Percentiles rank a stretch among this genome's conserved stretches.
Evolutionary conservation across 225 moss, liverwort and hornwort species (phyloP).

Genomic region (Marchantia polymorpha): DNA sequence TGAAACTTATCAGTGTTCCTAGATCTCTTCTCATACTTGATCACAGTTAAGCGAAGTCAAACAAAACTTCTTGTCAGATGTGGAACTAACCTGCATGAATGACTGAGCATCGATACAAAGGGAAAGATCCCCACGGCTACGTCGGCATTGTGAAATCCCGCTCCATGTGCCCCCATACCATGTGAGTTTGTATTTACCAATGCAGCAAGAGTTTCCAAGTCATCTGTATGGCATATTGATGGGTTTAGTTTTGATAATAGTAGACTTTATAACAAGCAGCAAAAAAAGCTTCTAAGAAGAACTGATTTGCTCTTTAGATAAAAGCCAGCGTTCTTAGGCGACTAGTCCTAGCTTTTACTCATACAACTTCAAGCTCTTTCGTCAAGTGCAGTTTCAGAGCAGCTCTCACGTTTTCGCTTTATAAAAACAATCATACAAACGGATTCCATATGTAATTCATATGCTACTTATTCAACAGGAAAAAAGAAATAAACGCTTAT

Average conservation of each 20-base stretch:
- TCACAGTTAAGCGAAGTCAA: no score
- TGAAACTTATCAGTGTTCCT: no score
- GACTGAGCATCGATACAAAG: constrained; percentile 84
- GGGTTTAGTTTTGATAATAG: not conserved
- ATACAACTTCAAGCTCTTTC: not conserved
- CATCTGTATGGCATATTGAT: constrained; percentile 33
- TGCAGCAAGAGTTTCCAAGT: constrained; percentile 62
- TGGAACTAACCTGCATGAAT: constrained; percentile 65
- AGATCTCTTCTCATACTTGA: no score
- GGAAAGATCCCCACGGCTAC: constrained; percentile 83
- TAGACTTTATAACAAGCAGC: not conserved
- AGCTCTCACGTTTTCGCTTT: no score
- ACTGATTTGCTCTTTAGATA: not conserved
- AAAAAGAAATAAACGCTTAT: no score
- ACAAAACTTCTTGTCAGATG: no score
- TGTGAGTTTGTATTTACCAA: constrained; percentile 82
- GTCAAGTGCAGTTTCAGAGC: no score
- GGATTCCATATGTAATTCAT: no score
- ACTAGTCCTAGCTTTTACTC: not conserved
- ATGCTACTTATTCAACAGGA: no score
- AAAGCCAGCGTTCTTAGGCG: not conserved
- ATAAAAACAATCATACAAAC: no score
- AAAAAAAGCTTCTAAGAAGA: not conserved
- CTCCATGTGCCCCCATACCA: constrained; percentile 75
- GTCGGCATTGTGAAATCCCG: constrained; percentile 66